Evolutionary conservation across 345 rosid species (phyloP), one percentile per base, ranked within the genome.

Genomic region (Geranium brycei): DNA sequence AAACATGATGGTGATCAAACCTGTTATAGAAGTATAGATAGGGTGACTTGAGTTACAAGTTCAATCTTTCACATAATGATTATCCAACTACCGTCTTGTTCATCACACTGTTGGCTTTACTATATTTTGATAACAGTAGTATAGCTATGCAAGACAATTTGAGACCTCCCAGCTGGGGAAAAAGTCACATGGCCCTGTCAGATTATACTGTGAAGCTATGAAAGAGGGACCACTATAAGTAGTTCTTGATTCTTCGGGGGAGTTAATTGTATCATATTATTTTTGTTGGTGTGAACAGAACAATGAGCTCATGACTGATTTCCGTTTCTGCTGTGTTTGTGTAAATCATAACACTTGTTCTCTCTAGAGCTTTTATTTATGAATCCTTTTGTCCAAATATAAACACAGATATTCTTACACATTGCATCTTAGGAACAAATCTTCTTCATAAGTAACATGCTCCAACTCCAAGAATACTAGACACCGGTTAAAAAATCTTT

Each of bases 261-360:
- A 11, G 41, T 58, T 5, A 35, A 12, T 35, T 11, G 57, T 58
- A 19, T 17, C 59, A 31, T 47, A 7, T 17, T 19, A 11, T 63
- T 53, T 51, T 41, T 58, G 30, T 47, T 28, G 31, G 62, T 62
- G 6, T 31, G 40, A 63, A 47, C 72, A 19, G 63, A 31, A 51
- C 59, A 47, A 63, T 31, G 63, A 63, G 68, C 64, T 11, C 14
- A 14, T 38, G 17, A 60, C 51, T 17, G 17, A 65, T 58, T 60
- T 31, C 47, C 28, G 28, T 62, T 41, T 70, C 19, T 57, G n/a
- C 15, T 61, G 19, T 40, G 32, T 66, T 38, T 38, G 47, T 10
- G 68, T 28, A 23, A 64, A 18, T 40, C 61, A 35, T 5, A 5
- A 38, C 47, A 5, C 47, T 38, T 38, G 47, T 38, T 38, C 2